A percentile compares a stretch with the other conserved stretches of the same genome.
phyloP scores from a whole-genome alignment of 2,329 filamentous ascomycete genomes.

The Monosporascus sp. region DNA sequence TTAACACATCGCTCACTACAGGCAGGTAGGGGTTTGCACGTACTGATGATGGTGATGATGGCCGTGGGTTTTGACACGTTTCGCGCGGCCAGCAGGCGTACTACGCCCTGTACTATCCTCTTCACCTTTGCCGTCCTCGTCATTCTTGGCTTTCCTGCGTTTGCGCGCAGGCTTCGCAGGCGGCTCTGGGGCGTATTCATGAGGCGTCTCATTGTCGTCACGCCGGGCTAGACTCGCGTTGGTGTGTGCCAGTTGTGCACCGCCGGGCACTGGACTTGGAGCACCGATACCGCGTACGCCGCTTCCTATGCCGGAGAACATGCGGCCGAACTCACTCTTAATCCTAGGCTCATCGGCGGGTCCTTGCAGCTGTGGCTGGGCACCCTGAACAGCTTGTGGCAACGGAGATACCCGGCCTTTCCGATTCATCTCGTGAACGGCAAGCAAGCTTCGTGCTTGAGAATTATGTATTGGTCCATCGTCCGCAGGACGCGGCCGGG shows the following conservation, averaged over 20 bases:
- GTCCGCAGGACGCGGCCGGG: conserved; percentile 37
- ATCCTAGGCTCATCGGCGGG: conserved; percentile 81
- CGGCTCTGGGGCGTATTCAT: conserved; percentile 40
- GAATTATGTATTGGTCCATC: conserved; percentile 52
- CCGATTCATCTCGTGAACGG: conserved; percentile 73
- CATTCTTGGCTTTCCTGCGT: conserved; percentile 67
- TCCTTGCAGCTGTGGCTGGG: conserved; percentile 72
- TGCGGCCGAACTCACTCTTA: conserved; percentile 90
- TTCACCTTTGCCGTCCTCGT: conserved; percentile 59
- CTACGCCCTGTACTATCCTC: conserved; percentile 60
- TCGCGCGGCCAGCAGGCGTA: conserved; percentile 53
- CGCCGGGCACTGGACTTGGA: conserved; percentile 43
- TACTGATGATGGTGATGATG: conserved; percentile 65
- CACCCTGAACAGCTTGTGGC: conserved; percentile 89
- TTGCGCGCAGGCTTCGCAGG: conserved; percentile 45
- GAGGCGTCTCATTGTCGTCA: conserved; percentile 42
- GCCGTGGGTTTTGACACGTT: conserved; percentile 61
- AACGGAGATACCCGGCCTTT: conserved; percentile 81
- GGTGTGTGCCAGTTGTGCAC: conserved; percentile 41
- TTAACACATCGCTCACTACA: conserved; percentile 8
- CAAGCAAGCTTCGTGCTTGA: conserved; percentile 63
- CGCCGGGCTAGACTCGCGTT: conserved; percentile 40
- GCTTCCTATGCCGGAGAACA: conserved; percentile 85
- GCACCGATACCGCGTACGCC: conserved; percentile 46
- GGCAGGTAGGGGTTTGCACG: conserved; percentile 21